Conservation (phyloP, 148 eudicot species). For the Heliosperma pusillum region DNA sequence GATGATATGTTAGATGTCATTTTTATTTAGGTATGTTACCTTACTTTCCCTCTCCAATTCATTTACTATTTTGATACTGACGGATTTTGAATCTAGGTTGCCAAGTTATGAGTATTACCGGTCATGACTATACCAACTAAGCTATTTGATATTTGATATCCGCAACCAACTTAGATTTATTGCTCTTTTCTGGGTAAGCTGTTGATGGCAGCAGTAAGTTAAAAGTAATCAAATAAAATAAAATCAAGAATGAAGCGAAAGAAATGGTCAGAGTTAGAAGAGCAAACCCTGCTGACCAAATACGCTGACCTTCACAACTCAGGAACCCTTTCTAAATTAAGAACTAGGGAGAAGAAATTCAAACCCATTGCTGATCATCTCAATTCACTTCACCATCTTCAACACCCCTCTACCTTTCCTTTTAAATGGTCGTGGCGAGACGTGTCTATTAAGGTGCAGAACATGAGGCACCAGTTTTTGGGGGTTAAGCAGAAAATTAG, state of each 20-base stretch:
- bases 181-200: too few species aligned
- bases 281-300: conserved; percentile 53
- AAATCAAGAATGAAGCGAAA: conserved; percentile 66
- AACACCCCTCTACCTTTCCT: conserved; percentile 57
- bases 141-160: too few species aligned
- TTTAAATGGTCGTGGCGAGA: conserved; percentile 93
- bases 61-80: too few species aligned
- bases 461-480: conserved; percentile 91
- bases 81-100: too few species aligned
- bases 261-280: conserved; percentile 87
- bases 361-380: conserved; percentile 87
- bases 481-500: conserved; percentile 84
- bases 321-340: conserved; percentile 66
- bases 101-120: too few species aligned
- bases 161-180: too few species aligned
- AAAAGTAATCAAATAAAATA: neutral
- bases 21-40: too few species aligned
- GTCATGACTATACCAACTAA: too few species aligned
- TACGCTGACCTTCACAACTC: conserved; percentile 53
- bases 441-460: conserved; percentile 85
- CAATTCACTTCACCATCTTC: conserved; percentile 59
- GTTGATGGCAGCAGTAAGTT: too few species aligned
- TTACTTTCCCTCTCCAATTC: too few species aligned
- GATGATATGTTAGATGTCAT: too few species aligned
- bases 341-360: conserved; percentile 86